Base-by-base conservation (phyloP, 345 rosid species). In the Theobroma cacao region DNA sequence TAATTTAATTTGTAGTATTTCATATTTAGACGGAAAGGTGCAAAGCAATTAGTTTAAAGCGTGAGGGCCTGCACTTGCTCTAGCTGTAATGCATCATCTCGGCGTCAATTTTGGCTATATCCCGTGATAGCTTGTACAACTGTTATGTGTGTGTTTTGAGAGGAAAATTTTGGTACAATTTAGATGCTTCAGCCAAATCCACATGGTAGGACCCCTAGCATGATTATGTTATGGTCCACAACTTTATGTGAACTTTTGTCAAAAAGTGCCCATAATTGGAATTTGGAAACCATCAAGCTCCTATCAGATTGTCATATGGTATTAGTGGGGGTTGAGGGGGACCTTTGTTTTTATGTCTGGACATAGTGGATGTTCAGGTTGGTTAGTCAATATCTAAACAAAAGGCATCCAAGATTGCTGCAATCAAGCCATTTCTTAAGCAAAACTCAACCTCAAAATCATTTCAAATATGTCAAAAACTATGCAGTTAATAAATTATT, bases 191-290 rank as follows among this genome's bases (percentile, higher is more conserved):
- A 56, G 24, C 38, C 7, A 38, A 40, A 18, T 38, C 73, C 80
- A 71, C 86, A 72, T 75, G 80, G 76, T 81, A 72, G 80, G 80
- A 3, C 77, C 40, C 31, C 24, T 8, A n/a, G 48, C 24, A 36
- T 65, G 17, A n/a, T 65, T 65, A 65, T 38, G 30, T 38, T 0
- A 61, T 61, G 65, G 22, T 30, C 66, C 40, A 12, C 2, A 15
- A 60, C 8, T 30, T 14, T 14, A 5, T 14, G 10, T 5, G 1
- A 1, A 61, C 10, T 33, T 62, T 31, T 31, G 40, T 62, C 18
- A 31, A 62, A n/a, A 62, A 62, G 12, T 2, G 0, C 67, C 40
- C 20, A 31, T 62, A 31, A 62, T 15, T 62, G 61, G 61, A 56
- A 56, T 59, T 26, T 15, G 66, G 20, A 14, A 36, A 30, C 0